Evolutionary conservation across 2,329 filamentous ascomycete species (phyloP).

Genomic region (Monosporascus sp.): DNA sequence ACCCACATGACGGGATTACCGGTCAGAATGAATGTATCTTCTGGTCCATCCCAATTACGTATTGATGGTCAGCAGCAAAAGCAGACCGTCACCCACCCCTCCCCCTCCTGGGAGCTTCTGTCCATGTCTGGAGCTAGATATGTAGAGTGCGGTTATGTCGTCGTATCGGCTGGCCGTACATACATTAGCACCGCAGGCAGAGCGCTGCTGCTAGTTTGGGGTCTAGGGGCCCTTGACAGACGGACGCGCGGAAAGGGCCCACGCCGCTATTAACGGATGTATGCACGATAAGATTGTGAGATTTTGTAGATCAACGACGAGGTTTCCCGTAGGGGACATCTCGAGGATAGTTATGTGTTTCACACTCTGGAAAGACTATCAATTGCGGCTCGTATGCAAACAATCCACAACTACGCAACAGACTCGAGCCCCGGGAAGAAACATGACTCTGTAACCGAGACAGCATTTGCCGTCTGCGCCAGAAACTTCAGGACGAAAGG

Average conservation of each 20-base stretch:
- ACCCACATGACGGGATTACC: constrained; percentile 9
- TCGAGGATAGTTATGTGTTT: background rate
- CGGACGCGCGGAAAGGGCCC: background rate
- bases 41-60: constrained; percentile 9
- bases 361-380: too few relatives aligned
- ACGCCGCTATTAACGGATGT: background rate
- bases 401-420: background rate
- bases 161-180: constrained; percentile 1
- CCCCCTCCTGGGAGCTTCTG: constrained; percentile 9
- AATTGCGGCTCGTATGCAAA: background rate
- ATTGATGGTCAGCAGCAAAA: constrained; percentile 7
- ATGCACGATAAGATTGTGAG: background rate
- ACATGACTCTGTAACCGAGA: background rate
- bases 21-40: constrained; percentile 7
- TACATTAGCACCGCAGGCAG: background rate
- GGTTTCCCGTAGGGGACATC: background rate
- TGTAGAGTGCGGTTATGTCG: constrained; percentile 28
- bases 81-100: background rate
- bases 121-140: constrained; percentile 26
- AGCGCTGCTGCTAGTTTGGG: background rate
- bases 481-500: background rate
- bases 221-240: background rate
- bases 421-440: background rate
- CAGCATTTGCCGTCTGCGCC: background rate
- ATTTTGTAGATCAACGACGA: background rate